A percentile compares a stretch with the other conserved stretches of the same genome.
Evolutionary conservation across 129 eudicot species (phyloP).

Genomic region (Arctium minus): DNA sequence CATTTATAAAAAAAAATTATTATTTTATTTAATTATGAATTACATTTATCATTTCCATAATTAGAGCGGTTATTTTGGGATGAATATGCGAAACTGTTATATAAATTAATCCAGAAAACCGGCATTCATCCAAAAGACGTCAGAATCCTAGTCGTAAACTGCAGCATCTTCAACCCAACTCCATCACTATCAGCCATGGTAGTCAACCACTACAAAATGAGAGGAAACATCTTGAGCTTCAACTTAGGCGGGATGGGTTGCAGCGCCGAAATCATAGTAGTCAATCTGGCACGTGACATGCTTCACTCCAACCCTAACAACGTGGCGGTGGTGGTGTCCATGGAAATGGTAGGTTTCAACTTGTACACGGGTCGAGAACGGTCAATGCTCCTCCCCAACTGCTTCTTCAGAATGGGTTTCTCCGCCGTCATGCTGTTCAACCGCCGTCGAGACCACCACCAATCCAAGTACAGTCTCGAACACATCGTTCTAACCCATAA

Average conservation of each 20-base stretch:
- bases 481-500: constrained; percentile 87
- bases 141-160: constrained; percentile 72
- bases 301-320: constrained; percentile 67
- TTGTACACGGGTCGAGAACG: constrained; percentile 80
- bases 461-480: constrained; percentile 77
- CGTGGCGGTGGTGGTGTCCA: constrained; percentile 25
- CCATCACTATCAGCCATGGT: constrained; percentile 94
- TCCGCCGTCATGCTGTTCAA: constrained; percentile 76
- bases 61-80: too few relatives aligned
- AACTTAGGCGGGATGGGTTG: constrained; percentile 95
- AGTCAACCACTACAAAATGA: constrained; percentile 88
- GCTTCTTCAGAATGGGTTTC: constrained; percentile 92
- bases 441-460: constrained; percentile 56
- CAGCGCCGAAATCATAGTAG: constrained; percentile 73
- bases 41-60: too few relatives aligned
- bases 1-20: too few relatives aligned
- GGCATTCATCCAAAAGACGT: constrained; percentile 65
- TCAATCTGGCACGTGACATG: constrained; percentile 87
- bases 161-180: constrained; percentile 83
- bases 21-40: too few relatives aligned
- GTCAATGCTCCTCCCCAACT: constrained; percentile 85
- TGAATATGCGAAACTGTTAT: too few relatives aligned
- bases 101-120: constrained; percentile 41
- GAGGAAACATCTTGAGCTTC: constrained; percentile 77
- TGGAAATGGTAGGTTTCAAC: constrained; percentile 82